Percentiles rank a stretch among this genome's conserved stretches.
Conservation (phyloP, 148 eudicot genomes). For the Linanthus parryae region DNA sequence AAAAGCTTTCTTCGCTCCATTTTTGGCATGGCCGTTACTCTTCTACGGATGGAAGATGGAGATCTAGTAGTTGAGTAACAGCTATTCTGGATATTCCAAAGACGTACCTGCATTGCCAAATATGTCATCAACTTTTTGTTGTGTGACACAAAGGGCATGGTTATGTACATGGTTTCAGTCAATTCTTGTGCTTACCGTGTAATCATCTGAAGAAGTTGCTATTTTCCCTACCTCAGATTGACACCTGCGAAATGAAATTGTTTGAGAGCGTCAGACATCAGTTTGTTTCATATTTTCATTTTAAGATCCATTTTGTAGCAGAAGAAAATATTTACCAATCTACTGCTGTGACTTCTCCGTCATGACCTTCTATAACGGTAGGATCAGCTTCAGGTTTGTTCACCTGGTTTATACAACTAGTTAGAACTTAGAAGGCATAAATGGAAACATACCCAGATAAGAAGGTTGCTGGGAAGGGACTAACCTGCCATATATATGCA, state of each 20-base stretch:
- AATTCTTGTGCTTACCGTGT: constrained; percentile 45
- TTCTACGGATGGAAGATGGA: constrained; percentile 50
- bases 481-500: constrained; percentile 94
- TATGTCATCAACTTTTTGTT: background rate
- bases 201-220: constrained; percentile 90
- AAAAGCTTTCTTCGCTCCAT: constrained; percentile 35
- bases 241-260: constrained; percentile 41
- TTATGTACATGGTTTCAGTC: too few species aligned
- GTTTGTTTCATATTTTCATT: too few species aligned
- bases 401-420: constrained; percentile 51
- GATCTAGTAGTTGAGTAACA: constrained; percentile 51
- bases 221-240: constrained; percentile 67
- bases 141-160: too few species aligned
- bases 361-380: constrained; percentile 56
- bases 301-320: too few species aligned
- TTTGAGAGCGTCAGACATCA: too few species aligned
- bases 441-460: constrained; percentile 5
- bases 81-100: constrained; percentile 64
- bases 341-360: constrained; percentile 83
- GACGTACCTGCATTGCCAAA: constrained; percentile 48
- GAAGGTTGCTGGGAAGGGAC: constrained; percentile 1
- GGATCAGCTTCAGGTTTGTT: constrained; percentile 61
- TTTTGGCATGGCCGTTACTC: constrained; percentile 39
- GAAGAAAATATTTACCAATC: constrained; percentile 63
- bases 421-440: too few species aligned